Conservation (phyloP, 2,329 filamentous ascomycete species). For the Sarocladium kiliense region DNA sequence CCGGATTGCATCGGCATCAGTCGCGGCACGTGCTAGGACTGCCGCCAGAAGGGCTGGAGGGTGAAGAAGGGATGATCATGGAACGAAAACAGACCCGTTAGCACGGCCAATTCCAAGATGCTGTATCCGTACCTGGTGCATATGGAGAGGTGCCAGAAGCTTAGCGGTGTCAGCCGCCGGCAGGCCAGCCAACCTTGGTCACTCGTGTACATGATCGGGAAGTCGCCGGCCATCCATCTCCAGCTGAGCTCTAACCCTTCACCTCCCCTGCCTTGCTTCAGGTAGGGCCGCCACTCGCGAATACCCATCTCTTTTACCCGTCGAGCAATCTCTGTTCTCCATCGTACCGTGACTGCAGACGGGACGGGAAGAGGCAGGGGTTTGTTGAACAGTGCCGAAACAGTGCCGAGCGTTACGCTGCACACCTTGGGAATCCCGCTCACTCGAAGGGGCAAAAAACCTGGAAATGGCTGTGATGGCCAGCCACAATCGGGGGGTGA, state of each 20-base stretch:
- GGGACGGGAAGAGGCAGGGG: neutral
- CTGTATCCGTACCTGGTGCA: neutral
- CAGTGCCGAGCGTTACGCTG: slow-evolving; percentile 3
- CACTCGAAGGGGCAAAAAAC: neutral
- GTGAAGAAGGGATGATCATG: neutral
- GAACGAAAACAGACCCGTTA: neutral
- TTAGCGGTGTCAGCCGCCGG: too few relatives aligned
- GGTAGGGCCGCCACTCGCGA: too few relatives aligned
- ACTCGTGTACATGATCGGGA: neutral
- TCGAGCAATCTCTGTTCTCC: neutral
- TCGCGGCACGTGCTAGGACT: slow-evolving; percentile 4
- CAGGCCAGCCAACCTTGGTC: neutral
- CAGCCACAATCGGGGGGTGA: neutral
- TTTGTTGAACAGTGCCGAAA: slow-evolving; percentile 2
- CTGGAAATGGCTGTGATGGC: neutral
- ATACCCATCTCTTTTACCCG: neutral
- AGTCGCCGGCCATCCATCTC: neutral
- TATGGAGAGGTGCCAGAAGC: too few relatives aligned
- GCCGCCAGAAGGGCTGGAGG: neutral
- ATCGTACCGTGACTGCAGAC: neutral
- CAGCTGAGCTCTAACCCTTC: neutral
- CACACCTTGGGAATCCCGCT: neutral
- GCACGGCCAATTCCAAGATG: neutral
- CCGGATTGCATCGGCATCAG: neutral
- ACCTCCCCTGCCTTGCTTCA: too few relatives aligned